phyloP scores from a whole-genome alignment of 1,139 yeast genomes.

The Lodderomyces beijingensis region DNA sequence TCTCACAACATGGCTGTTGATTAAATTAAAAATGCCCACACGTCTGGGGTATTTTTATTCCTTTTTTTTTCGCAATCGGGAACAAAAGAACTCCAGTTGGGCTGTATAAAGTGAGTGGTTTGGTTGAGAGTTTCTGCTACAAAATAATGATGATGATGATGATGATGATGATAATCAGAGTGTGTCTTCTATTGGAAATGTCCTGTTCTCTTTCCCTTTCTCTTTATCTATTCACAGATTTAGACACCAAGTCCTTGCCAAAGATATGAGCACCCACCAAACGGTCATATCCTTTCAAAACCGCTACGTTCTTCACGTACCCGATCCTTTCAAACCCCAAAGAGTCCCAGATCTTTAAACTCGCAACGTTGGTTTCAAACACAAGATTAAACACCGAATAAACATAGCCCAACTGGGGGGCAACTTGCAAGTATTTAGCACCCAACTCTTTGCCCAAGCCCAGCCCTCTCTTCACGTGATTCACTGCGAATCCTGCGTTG shows the following conservation, averaged over 20 bases:
- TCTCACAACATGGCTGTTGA: too few species aligned
- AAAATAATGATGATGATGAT: too few species aligned
- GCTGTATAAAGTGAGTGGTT: too few species aligned
- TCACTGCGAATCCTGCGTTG: conserved; percentile 75
- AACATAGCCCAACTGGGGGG: conserved; percentile 66
- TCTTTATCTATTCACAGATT: too few species aligned
- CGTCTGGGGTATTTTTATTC: too few species aligned
- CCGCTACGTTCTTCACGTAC: conserved; percentile 59
- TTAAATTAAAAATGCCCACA: too few species aligned
- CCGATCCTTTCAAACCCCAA: conserved; percentile 76
- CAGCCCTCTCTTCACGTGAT: conserved; percentile 49
- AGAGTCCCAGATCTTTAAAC: conserved; percentile 67
- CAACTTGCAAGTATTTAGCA: conserved; percentile 54
- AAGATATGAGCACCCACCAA: conserved; percentile 65
- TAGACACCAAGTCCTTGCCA: conserved; percentile 64
- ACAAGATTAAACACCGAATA: conserved; percentile 83
- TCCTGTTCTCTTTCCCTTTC: too few species aligned
- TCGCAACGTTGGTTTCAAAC: conserved; percentile 66
- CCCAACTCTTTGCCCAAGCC: conserved; percentile 65
- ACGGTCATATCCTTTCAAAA: conserved; percentile 54
- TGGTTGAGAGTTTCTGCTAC: too few species aligned
- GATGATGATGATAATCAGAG: too few species aligned
- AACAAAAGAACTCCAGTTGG: too few species aligned
- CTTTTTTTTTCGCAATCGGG: too few species aligned
- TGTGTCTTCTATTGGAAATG: too few species aligned